Percentiles rank a stretch among this genome's conserved stretches.
Conservation (phyloP, 192 early-diverging fungal species). For the Linnemannia hyalina region DNA sequence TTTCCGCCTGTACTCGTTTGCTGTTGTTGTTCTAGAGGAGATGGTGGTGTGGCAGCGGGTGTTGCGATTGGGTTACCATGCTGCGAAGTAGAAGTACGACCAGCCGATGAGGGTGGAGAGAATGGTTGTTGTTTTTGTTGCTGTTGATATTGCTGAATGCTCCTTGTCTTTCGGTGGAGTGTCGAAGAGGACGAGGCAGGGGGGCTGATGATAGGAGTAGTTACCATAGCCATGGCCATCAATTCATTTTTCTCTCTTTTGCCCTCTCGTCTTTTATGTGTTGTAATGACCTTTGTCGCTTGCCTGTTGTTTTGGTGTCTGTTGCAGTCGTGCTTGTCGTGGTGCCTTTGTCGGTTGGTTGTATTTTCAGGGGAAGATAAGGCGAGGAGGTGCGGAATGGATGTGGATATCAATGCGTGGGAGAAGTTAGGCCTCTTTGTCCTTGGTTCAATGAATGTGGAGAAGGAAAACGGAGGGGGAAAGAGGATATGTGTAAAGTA, state of each 20-base stretch:
- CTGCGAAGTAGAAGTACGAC: not conserved
- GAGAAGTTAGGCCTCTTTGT: no score
- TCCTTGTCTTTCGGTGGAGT: not conserved
- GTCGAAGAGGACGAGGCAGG: conserved; percentile 11
- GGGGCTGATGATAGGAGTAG: conserved; percentile 5
- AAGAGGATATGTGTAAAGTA: no score
- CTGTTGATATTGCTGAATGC: not conserved
- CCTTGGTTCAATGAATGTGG: no score
- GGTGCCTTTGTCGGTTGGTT: no score
- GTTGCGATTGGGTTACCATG: not conserved
- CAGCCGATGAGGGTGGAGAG: conserved; percentile 1
- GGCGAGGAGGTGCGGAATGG: no score
- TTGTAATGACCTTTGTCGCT: not conserved
- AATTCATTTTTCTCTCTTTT: conserved; percentile 16
- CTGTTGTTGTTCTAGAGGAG: not conserved
- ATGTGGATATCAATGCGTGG: no score
- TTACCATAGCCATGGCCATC: conserved; percentile 37
- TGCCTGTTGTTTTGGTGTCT: not conserved
- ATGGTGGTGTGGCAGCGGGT: not conserved
- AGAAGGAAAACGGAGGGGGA: no score
- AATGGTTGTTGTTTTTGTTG: no score
- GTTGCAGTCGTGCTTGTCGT: no score
- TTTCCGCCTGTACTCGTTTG: not conserved
- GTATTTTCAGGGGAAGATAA: no score
- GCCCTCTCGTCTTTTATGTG: not conserved